Percentiles rank a stretch among this genome's conserved stretches.
phyloP scores from a whole-genome alignment of 192 early-diverging fungal genomes.

The Backusella luteola region DNA sequence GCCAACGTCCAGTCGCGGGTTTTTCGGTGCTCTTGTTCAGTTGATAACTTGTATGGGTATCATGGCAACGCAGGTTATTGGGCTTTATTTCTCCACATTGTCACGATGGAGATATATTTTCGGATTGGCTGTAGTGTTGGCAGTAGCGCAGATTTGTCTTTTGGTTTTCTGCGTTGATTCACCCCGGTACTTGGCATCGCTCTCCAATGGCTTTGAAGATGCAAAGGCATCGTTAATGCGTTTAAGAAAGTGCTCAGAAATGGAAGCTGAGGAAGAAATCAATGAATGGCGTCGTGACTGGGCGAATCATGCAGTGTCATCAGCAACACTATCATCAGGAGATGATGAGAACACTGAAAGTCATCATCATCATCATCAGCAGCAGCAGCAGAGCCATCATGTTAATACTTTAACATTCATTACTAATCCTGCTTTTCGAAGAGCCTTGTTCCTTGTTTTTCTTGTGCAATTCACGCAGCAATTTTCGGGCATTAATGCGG shows the following conservation, averaged over 20 bases:
- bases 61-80: constrained; percentile 69
- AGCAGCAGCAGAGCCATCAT: constrained; percentile 10
- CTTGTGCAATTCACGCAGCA: constrained; percentile 82
- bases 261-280: constrained; percentile 54
- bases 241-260: constrained; percentile 46
- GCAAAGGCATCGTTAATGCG: constrained; percentile 53
- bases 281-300: constrained; percentile 44
- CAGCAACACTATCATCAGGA: neutral
- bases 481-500: constrained; percentile 88
- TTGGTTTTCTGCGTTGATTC: constrained; percentile 80
- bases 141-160: constrained; percentile 62
- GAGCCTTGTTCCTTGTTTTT: constrained; percentile 61
- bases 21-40: constrained; percentile 83
- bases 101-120: constrained; percentile 77
- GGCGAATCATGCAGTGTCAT: constrained; percentile 28
- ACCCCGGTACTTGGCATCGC: constrained; percentile 63
- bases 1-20: constrained; percentile 65
- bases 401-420: constrained; percentile 45
- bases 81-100: constrained; percentile 57
- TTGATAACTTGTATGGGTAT: constrained; percentile 81
- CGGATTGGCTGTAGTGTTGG: constrained; percentile 52
- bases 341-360: neutral
- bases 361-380: neutral
- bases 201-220: constrained; percentile 44
- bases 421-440: constrained; percentile 49